These are phyloP conservation scores for Uronychia setigera DNA, from an alignment of 73 alveolate genomes.

Conservation along the genomic window DNA sequence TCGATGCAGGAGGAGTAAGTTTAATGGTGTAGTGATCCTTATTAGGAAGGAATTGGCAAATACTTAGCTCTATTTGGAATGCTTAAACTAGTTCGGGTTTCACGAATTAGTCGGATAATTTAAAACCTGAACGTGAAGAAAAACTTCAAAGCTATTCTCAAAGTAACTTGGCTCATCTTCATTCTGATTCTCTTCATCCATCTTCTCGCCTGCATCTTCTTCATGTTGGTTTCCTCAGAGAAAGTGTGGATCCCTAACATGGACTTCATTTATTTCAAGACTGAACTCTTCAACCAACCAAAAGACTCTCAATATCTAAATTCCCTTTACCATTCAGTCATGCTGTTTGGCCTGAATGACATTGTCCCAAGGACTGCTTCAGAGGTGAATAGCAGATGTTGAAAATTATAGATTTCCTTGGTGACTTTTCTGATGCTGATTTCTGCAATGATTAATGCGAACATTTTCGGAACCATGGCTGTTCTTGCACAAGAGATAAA, in stretches of 20 bases:
- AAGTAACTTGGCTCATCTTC: slow-evolving; percentile 46
- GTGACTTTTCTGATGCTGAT: slow-evolving; percentile 34
- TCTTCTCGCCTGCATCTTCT: slow-evolving; percentile 25
- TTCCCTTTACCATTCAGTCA: slow-evolving; percentile 43
- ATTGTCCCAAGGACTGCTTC: slow-evolving; percentile 38
- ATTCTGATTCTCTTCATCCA: slow-evolving; percentile 27
- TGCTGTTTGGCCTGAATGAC: slow-evolving; percentile 47
- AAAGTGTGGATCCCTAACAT: slow-evolving; percentile 29
- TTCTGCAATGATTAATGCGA: slow-evolving; percentile 56
- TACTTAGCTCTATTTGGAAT: slow-evolving; percentile 39
- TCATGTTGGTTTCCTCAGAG: not conserved
- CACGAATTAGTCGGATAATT: slow-evolving; percentile 49
- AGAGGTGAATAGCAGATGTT: not conserved
- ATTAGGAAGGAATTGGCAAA: not conserved
- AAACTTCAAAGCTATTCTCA: slow-evolving; percentile 35
- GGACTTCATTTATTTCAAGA: not conserved
- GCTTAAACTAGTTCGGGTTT: slow-evolving; percentile 59
- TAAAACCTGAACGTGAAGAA: slow-evolving; percentile 41
- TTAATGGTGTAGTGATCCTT: not conserved
- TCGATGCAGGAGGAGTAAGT: slow-evolving; percentile 32
- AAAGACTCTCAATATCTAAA: slow-evolving; percentile 24
- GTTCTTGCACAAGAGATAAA: slow-evolving; percentile 39
- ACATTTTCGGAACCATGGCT: slow-evolving; percentile 58
- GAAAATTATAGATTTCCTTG: not conserved
- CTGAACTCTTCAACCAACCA: slow-evolving; percentile 1